These are phyloP conservation scores for Rhytidiadelphus loreus DNA, from an alignment of 225 moss, liverwort and hornwort species.

Conservation along the genomic window DNA sequence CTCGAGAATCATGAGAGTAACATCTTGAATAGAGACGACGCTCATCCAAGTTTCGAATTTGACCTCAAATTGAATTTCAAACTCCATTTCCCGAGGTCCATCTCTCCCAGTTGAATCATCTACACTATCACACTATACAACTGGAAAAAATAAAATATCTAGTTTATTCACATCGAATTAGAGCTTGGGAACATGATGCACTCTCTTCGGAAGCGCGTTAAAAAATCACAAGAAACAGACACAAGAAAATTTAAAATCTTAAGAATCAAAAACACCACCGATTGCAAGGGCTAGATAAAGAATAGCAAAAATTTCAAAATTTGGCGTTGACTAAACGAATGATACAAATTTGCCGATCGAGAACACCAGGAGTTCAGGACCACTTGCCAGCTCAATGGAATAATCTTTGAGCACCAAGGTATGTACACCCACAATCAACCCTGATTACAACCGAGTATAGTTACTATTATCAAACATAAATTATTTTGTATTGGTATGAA, in stretches of 20 bases:
- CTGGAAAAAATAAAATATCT: neutral
- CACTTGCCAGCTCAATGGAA: neutral
- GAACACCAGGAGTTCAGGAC: neutral
- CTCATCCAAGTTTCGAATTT: neutral
- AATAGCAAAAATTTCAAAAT: neutral
- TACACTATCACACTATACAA: neutral
- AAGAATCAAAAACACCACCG: neutral
- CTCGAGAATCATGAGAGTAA: neutral
- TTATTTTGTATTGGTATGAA: neutral
- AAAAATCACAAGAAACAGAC: neutral
- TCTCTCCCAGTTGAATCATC: neutral
- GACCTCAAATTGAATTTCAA: neutral
- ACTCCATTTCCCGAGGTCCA: neutral
- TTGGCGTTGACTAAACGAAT: neutral
- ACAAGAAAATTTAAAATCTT: neutral
- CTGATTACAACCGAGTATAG: neutral
- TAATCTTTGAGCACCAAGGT: neutral
- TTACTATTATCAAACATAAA: neutral
- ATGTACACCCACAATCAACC: neutral
- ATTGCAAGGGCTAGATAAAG: neutral
- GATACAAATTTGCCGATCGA: neutral
- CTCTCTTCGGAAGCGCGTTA: neutral
- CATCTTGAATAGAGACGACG: neutral
- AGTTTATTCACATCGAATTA: neutral
- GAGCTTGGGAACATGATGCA: neutral